These are phyloP conservation scores for Chaetomium globosum DNA, from an alignment of 2,329 filamentous ascomycete species.

Conservation along the genomic window DNA sequence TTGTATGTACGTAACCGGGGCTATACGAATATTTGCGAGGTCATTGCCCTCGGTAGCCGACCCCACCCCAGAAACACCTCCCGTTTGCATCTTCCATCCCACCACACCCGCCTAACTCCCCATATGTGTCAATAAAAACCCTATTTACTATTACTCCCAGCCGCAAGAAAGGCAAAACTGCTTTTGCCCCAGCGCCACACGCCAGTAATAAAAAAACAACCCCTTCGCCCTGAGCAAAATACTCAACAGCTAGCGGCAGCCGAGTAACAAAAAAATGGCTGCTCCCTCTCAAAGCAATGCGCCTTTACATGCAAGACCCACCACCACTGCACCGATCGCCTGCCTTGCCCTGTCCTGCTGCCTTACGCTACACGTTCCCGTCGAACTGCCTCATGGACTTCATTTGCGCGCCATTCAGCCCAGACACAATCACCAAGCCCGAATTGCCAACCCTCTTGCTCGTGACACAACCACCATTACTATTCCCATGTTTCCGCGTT, in stretches of 20 bases:
- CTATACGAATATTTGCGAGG: background rate
- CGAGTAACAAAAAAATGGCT: background rate
- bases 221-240: too few species aligned
- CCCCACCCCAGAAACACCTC: background rate
- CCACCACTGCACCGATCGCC: background rate
- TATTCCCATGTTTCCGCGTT: background rate
- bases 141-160: background rate
- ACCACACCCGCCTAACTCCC: background rate
- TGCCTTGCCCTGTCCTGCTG: background rate
- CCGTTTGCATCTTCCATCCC: background rate
- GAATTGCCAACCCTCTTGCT: constrained; percentile 12
- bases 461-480: background rate
- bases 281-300: constrained; percentile 8
- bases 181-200: constrained; percentile 3
- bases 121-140: background rate
- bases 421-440: constrained; percentile 9
- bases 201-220: background rate
- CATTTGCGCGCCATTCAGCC: constrained; percentile 4
- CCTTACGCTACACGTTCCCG: background rate
- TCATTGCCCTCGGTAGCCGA: background rate
- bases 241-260: background rate
- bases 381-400: background rate
- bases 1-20: background rate
- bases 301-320: constrained; percentile 9
- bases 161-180: background rate